Conservation (phyloP, 2,329 filamentous ascomycete genomes). For the Calonectria naviculata region DNA sequence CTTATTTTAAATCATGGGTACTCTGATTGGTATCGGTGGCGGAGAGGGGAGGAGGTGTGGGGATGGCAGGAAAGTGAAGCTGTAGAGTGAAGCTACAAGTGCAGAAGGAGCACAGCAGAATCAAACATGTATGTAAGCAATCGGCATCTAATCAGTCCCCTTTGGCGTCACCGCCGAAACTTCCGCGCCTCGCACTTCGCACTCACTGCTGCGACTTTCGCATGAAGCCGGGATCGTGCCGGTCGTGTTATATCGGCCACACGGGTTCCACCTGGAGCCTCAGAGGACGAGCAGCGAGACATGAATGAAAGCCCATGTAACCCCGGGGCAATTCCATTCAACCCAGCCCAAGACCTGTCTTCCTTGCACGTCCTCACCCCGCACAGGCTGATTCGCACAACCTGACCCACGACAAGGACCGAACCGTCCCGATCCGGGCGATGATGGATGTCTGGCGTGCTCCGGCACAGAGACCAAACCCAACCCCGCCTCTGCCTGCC, state of each 20-base stretch:
- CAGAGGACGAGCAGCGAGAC: neutral
- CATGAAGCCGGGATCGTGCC: neutral
- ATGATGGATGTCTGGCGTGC: neutral
- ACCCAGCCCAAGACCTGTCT: neutral
- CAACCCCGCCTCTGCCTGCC: neutral
- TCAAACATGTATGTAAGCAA: neutral
- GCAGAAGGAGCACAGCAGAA: neutral
- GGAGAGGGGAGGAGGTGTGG: neutral
- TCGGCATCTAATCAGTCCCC: neutral
- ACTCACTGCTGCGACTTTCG: neutral
- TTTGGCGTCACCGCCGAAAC: neutral
- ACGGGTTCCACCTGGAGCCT: constrained; percentile 1
- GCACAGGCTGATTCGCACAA: constrained; percentile 6
- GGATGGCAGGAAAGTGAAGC: neutral
- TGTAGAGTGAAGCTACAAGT: neutral
- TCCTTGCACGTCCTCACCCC: constrained; percentile 5
- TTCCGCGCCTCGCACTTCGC: too few species aligned
- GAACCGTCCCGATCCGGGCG: constrained; percentile 14
- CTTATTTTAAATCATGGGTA: neutral
- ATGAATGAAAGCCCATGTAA: neutral
- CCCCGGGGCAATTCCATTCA: neutral
- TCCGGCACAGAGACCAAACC: neutral
- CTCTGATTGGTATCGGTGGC: neutral
- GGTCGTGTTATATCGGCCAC: neutral
- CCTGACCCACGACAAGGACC: neutral